These are phyloP conservation scores for Fragosphaeria purpurea DNA, from an alignment of 2,329 filamentous ascomycete genomes.

Conservation along the genomic window DNA sequence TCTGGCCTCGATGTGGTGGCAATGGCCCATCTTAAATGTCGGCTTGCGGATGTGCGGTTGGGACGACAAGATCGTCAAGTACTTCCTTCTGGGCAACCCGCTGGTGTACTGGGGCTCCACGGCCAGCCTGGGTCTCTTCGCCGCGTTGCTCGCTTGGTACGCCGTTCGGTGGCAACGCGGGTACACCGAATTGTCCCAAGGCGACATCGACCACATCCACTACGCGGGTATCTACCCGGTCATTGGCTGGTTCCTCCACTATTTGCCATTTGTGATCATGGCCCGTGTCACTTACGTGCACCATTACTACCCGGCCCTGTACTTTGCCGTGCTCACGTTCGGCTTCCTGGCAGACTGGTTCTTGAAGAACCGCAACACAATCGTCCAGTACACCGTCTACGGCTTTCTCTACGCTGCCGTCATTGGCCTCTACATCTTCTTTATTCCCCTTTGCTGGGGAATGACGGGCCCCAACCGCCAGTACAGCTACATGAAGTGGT, in stretches of 20 bases:
- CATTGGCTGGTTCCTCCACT: constrained; percentile 92
- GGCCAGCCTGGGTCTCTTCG: constrained; percentile 63
- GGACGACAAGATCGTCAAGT: constrained; percentile 93
- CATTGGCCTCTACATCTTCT: constrained; percentile 77
- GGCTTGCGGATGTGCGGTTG: constrained; percentile 98
- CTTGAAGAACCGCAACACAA: constrained; percentile 54
- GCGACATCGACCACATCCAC: constrained; percentile 87
- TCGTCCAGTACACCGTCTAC: constrained; percentile 60
- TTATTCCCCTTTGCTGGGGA: constrained; percentile 91
- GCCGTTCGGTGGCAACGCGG: constrained; percentile 92
- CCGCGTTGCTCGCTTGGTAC: constrained; percentile 70
- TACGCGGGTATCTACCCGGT: constrained; percentile 87
- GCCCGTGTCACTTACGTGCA: constrained; percentile 98
- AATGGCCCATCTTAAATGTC: constrained; percentile 93
- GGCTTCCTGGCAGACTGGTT: constrained; percentile 86
- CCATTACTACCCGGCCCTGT: constrained; percentile 97
- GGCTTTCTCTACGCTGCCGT: constrained; percentile 60
- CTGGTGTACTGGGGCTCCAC: constrained; percentile 94
- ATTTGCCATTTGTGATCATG: constrained; percentile 93
- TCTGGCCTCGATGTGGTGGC: constrained; percentile 92
- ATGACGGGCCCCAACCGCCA: constrained; percentile 79
- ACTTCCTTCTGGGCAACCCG: constrained; percentile 96
- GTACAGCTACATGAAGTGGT: constrained; percentile 92
- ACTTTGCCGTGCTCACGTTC: constrained; percentile 85
- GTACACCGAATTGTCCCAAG: constrained; percentile 67